Conservation (phyloP, 2,329 filamentous ascomycete genomes). For the Ceratocystis smalleyi region DNA sequence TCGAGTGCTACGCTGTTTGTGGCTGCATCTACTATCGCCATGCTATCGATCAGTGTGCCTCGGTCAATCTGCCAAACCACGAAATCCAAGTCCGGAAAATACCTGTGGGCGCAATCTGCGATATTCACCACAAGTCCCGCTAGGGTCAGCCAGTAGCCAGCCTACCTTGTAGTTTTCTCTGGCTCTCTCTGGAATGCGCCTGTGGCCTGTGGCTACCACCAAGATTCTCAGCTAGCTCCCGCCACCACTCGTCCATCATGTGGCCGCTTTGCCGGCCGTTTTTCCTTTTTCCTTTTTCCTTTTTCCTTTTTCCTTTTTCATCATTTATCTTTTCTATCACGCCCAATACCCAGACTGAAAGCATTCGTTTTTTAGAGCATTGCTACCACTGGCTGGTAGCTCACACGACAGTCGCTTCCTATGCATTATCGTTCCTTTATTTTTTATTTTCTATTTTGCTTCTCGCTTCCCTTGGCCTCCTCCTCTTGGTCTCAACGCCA, state of each 20-base stretch:
- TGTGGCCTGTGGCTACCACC: background rate
- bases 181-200: background rate
- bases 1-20: slow-evolving; percentile 77
- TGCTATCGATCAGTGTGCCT: slow-evolving; percentile 64
- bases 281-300: background rate
- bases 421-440: background rate
- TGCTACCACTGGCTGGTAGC: slow-evolving; percentile 3
- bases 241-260: background rate
- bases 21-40: slow-evolving; percentile 79
- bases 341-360: background rate
- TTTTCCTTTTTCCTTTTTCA: background rate
- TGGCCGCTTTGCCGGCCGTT: background rate
- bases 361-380: slow-evolving; percentile 1
- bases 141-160: background rate
- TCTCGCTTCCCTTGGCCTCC: background rate
- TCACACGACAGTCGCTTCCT: background rate
- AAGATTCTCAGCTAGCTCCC: background rate
- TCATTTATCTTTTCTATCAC: background rate
- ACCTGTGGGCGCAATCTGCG: slow-evolving; percentile 67
- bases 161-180: no score
- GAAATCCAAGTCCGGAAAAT: slow-evolving; percentile 57
- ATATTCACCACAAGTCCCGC: slow-evolving; percentile 18
- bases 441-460: background rate
- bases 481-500: background rate
- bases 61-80: slow-evolving; percentile 61